These are phyloP conservation scores for Alternaria sp. DNA, from an alignment of 2,329 filamentous ascomycete species.

Conservation along the genomic window DNA sequence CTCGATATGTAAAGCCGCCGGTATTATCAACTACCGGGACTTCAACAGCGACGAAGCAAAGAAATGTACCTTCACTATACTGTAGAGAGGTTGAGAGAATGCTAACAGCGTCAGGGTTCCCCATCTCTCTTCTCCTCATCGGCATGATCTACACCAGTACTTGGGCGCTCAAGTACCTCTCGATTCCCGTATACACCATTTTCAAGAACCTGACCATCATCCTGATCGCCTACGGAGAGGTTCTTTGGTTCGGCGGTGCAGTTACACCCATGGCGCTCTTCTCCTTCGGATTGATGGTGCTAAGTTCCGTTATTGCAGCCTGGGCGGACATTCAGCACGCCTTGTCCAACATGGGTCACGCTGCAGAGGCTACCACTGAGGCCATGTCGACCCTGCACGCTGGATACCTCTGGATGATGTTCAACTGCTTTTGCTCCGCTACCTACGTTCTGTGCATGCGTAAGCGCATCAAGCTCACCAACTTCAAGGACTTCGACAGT, in stretches of 20 bases:
- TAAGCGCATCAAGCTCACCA: slow-evolving; percentile 99
- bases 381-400: slow-evolving; percentile 90
- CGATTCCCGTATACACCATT: slow-evolving; percentile 98
- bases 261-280: slow-evolving; percentile 88
- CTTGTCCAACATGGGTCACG: slow-evolving; percentile 67
- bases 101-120: slow-evolving; percentile 74
- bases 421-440: slow-evolving; percentile 95
- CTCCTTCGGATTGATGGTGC: slow-evolving; percentile 95
- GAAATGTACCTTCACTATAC: slow-evolving; percentile 73
- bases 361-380: slow-evolving; percentile 67
- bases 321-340: slow-evolving; percentile 97
- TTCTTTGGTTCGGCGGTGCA: slow-evolving; percentile 95
- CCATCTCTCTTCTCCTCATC: slow-evolving; percentile 92
- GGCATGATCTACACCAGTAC: slow-evolving; percentile 99
- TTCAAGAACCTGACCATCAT: slow-evolving; percentile 99
- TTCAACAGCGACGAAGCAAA: slow-evolving; percentile 90
- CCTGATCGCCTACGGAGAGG: slow-evolving; percentile 96
- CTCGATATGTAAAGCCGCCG: slow-evolving; percentile 78
- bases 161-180: slow-evolving; percentile 94
- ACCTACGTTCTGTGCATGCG: slow-evolving; percentile 92
- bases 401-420: slow-evolving; percentile 96
- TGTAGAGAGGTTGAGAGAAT: background rate
- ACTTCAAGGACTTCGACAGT: slow-evolving; percentile 99
- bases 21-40: slow-evolving; percentile 81
- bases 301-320: slow-evolving; percentile 91